A percentile compares a stretch with the other conserved stretches of the same genome.
Evolutionary conservation across 306 rosid genomes (phyloP).

Genomic region (Quercus ilex): DNA sequence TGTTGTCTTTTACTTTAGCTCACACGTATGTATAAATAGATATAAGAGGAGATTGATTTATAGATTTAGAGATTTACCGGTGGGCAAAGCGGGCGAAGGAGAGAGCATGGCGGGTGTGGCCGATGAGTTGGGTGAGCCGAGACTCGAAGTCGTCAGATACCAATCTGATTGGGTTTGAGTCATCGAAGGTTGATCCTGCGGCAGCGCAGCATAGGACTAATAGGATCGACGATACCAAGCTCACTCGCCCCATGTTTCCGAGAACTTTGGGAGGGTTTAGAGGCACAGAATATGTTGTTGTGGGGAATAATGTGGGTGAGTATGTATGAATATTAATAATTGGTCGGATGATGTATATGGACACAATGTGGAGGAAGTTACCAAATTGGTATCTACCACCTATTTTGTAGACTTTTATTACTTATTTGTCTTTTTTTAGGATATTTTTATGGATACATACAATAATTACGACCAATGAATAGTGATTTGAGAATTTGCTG

Average conservation of each 20-base stretch:
- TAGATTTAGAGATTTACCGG: conserved; percentile 21
- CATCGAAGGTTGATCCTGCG: conserved; percentile 56
- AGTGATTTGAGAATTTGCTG: too few species aligned
- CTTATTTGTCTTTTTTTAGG: too few species aligned
- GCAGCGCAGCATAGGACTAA: conserved; percentile 40
- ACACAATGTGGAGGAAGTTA: too few species aligned
- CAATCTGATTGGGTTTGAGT: conserved; percentile 65
- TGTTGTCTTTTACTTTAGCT: background rate
- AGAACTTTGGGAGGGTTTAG: background rate
- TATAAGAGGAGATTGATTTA: background rate
- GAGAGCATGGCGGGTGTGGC: conserved; percentile 47
- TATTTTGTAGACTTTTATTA: too few species aligned
- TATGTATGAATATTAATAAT: too few species aligned
- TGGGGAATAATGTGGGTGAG: too few species aligned
- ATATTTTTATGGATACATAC: too few species aligned
- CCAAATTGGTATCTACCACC: too few species aligned
- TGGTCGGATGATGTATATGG: too few species aligned
- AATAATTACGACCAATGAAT: too few species aligned
- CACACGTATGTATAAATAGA: background rate
- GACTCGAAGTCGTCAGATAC: conserved; percentile 54
- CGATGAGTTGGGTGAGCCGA: conserved; percentile 52
- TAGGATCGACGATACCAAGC: conserved; percentile 22
- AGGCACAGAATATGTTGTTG: too few species aligned
- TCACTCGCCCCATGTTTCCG: conserved; percentile 50
- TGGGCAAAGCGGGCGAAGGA: conserved; percentile 78